Percentiles rank a stretch among this genome's conserved stretches.
Conservation (phyloP, 78 protist species). For the Cavenderia fasciculata region DNA sequence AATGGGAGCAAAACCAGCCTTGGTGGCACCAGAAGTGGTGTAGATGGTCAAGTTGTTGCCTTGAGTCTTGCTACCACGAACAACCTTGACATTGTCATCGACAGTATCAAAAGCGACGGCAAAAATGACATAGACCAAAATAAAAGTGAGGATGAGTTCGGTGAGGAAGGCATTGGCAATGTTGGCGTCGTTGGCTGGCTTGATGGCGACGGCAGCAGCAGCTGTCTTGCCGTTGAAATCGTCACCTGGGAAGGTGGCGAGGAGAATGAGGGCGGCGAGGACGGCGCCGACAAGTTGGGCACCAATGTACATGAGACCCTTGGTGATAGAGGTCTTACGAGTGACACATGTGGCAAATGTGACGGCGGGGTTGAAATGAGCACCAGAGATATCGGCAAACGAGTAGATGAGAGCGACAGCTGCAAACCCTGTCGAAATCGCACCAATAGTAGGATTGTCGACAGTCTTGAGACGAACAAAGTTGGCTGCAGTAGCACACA, state of each 20-base stretch:
- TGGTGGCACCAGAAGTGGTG: conserved; percentile 68
- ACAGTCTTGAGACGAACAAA: background rate
- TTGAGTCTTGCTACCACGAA: conserved; percentile 37
- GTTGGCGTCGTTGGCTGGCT: conserved; percentile 23
- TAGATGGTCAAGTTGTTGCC: conserved; percentile 79
- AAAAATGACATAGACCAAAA: conserved; percentile 80
- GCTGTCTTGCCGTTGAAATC: background rate
- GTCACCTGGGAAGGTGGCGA: conserved; percentile 70
- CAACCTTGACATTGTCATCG: conserved; percentile 55
- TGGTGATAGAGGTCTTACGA: conserved; percentile 61
- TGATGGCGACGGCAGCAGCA: conserved; percentile 27
- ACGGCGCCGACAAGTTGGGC: conserved; percentile 74
- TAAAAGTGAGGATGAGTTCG: conserved; percentile 64
- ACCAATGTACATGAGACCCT: conserved; percentile 67
- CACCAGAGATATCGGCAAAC: conserved; percentile 84
- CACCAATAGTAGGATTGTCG: conserved; percentile 26
- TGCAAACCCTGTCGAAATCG: conserved; percentile 58
- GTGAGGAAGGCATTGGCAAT: conserved; percentile 59
- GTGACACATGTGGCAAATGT: conserved; percentile 68
- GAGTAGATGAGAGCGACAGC: conserved; percentile 73
- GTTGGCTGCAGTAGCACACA: conserved; percentile 32
- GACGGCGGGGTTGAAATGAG: conserved; percentile 78
- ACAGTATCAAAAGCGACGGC: conserved; percentile 81
- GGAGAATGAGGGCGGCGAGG: conserved; percentile 19
- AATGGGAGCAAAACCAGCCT: conserved; percentile 84